Conservation (phyloP, 495 filamentous ascomycete species). For the Clavariopsis aquatica region DNA sequence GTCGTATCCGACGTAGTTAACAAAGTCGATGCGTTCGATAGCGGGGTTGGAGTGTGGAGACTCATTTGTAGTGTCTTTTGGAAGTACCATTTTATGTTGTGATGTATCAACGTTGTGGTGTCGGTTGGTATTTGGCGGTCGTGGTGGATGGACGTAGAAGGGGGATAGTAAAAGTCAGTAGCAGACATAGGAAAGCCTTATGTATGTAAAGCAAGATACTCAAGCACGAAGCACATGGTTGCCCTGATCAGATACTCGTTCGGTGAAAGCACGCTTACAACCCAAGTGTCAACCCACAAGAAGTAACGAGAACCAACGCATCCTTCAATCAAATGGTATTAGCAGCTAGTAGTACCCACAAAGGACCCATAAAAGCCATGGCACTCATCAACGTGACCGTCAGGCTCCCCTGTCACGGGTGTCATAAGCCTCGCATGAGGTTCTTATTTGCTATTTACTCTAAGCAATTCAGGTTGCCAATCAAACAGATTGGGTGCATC, state of each 20-base stretch:
- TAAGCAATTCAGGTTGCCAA: background rate
- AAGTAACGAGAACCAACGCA: background rate
- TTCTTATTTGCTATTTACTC: background rate
- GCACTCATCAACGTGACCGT: background rate
- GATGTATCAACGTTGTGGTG: background rate
- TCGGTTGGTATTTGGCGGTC: background rate
- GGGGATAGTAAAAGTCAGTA: background rate
- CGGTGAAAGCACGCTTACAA: background rate
- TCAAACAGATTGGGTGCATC: background rate
- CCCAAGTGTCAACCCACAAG: background rate
- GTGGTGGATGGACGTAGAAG: background rate
- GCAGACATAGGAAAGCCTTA: background rate
- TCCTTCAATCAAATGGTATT: background rate
- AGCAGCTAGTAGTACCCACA: background rate
- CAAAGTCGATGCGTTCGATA: background rate
- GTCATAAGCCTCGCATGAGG: background rate
- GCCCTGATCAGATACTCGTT: background rate
- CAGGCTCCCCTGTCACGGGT: background rate
- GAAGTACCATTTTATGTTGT: no score
- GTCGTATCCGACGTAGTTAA: background rate
- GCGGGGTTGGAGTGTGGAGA: background rate
- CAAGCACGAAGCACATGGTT: background rate
- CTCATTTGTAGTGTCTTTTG: background rate
- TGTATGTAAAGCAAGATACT: background rate
- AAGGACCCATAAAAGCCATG: background rate